Evolutionary conservation across 2,329 filamentous ascomycete genomes (phyloP).

Genomic region (Ascochyta clinopodiicola): DNA sequence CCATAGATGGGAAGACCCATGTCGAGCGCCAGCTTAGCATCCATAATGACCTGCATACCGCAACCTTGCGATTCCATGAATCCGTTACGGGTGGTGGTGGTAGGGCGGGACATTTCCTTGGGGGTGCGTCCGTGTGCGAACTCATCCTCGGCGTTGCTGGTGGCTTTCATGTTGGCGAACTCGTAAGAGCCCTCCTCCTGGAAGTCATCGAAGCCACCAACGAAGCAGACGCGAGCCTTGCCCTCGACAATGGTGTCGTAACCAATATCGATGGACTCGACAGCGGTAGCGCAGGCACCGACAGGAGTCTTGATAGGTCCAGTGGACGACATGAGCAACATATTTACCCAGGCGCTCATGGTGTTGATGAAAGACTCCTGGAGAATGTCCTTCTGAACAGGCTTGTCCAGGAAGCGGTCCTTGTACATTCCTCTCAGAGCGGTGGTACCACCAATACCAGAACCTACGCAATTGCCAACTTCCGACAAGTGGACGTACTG

Average conservation of each 20-base stretch:
- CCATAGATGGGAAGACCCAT: constrained; percentile 99
- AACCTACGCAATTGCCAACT: constrained; percentile 97
- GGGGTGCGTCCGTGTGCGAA: constrained; percentile 94
- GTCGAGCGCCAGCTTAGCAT: constrained; percentile 89
- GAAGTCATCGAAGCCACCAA: constrained; percentile 99
- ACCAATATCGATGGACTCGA: constrained; percentile 96
- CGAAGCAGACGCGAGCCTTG: constrained; percentile 96
- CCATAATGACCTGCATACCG: constrained; percentile 99
- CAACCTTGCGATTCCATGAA: constrained; percentile 99
- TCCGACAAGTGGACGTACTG: constrained; percentile 98
- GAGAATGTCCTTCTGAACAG: constrained; percentile 96
- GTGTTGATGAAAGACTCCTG: constrained; percentile 99
- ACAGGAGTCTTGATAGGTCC: constrained; percentile 99
- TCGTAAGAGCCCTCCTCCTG: constrained; percentile 99
- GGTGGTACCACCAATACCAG: constrained; percentile 93
- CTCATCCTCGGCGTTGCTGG: constrained; percentile 96
- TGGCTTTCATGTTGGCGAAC: constrained; percentile 99
- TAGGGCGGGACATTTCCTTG: constrained; percentile 96
- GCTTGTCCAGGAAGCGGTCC: constrained; percentile 95
- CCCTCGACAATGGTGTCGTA: constrained; percentile 98
- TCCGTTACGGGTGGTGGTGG: constrained; percentile 93
- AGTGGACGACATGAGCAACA: constrained; percentile 95
- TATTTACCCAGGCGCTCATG: constrained; percentile 99
- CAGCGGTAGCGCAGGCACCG: constrained; percentile 94
- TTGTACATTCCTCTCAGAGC: constrained; percentile 98